Conservation (phyloP, 2,329 filamentous ascomycete genomes). For the Colletotrichum karsti region DNA sequence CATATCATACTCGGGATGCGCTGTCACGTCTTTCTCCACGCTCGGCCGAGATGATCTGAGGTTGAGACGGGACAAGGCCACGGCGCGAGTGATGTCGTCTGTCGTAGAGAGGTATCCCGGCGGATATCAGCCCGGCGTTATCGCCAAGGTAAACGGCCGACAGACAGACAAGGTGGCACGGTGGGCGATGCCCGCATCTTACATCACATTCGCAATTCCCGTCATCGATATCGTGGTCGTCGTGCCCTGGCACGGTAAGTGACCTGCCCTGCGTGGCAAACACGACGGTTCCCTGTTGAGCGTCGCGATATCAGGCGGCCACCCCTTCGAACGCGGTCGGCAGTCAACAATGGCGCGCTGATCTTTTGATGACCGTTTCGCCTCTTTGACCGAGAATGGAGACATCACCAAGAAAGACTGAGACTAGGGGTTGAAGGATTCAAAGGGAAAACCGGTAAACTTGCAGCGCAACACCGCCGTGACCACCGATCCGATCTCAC, state of each 20-base stretch:
- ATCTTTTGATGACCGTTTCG: background rate
- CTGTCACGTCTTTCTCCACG: background rate
- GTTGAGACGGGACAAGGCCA: background rate
- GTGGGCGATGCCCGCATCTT: constrained; percentile 21
- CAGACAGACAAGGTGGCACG: background rate
- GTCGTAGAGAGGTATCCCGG: background rate
- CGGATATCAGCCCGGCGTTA: background rate
- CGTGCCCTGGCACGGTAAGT: too few species aligned
- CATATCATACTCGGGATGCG: too few species aligned
- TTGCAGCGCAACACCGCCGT: background rate
- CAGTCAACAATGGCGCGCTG: background rate
- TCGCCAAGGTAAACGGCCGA: background rate
- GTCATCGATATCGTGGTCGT: too few species aligned
- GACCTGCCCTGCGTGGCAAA: background rate
- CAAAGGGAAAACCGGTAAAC: background rate
- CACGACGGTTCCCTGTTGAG: background rate
- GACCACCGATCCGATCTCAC: constrained; percentile 12
- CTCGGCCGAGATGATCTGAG: background rate
- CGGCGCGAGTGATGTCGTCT: background rate
- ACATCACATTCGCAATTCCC: constrained; percentile 4
- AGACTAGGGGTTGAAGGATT: constrained; percentile 2
- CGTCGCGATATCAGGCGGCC: background rate
- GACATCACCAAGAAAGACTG: background rate
- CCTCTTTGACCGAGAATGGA: background rate
- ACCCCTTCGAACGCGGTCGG: background rate